A percentile compares a stretch with the other conserved stretches of the same genome.
Conservation (phyloP, 2,329 filamentous ascomycete genomes). For the Fusarium marasasianum region DNA sequence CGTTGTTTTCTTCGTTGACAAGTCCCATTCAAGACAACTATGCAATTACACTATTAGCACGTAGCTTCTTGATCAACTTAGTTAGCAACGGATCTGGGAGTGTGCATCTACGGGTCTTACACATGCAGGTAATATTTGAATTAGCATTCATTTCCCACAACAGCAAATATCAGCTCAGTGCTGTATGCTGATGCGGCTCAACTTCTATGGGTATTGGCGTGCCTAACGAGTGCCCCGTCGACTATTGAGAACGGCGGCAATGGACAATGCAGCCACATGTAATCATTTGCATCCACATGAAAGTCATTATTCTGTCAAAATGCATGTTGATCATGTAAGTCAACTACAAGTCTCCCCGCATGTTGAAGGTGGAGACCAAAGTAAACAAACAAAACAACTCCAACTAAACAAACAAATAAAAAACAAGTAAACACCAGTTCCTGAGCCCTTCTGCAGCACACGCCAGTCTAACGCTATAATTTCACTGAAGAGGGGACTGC, state of each 20-base stretch:
- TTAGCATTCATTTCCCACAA: constrained; percentile 7
- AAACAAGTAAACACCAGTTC: constrained; percentile 1
- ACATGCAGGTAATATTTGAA: constrained; percentile 2
- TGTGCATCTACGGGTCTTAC: constrained; percentile 16
- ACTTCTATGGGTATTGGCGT: not conserved
- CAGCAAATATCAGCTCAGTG: not conserved
- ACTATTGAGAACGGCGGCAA: constrained; percentile 21
- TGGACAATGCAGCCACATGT: constrained; percentile 16
- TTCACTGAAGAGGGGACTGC: not conserved
- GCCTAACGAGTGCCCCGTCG: constrained; percentile 1
- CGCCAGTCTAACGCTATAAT: constrained; percentile 1
- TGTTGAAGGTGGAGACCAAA: constrained; percentile 9
- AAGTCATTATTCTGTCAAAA: constrained; percentile 1
- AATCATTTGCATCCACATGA: constrained; percentile 25
- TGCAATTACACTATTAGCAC: not conserved
- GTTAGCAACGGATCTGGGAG: constrained; percentile 1
- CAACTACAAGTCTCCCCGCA: not conserved
- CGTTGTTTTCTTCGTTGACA: not conserved
- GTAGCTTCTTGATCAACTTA: not conserved
- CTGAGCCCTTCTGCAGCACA: not conserved
- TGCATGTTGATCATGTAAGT: not conserved
- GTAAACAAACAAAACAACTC: constrained; percentile 15
- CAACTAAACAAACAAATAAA: constrained; percentile 3
- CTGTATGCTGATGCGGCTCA: constrained; percentile 8
- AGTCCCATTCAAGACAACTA: not conserved